These are phyloP conservation scores for Leccinellum luteum DNA, from an alignment of 768 basidiomycete species.

Conservation along the genomic window DNA sequence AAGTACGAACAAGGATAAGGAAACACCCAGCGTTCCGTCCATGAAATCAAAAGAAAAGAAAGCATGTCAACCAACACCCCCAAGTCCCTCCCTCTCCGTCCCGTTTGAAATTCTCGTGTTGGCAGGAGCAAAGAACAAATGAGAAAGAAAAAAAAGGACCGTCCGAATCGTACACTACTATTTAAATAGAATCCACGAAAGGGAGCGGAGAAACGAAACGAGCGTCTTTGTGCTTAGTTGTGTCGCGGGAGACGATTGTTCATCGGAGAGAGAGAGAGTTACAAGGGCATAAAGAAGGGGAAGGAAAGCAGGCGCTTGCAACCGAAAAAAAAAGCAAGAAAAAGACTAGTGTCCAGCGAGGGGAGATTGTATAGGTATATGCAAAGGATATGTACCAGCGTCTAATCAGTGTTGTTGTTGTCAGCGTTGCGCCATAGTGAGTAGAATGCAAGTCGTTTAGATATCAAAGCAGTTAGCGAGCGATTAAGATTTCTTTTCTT, in stretches of 20 bases:
- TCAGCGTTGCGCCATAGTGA: not conserved
- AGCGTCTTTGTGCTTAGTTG: not conserved
- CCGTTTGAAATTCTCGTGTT: not conserved
- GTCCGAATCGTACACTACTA: not conserved
- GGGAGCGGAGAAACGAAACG: not conserved
- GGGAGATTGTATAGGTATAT: not conserved
- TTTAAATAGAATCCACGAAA: not conserved
- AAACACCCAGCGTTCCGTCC: not conserved
- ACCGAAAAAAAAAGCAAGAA: not conserved
- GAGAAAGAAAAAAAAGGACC: not conserved
- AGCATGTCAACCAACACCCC: not conserved
- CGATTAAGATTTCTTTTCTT: not conserved
- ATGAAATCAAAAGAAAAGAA: not conserved
- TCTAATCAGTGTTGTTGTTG: not conserved
- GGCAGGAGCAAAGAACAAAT: not conserved
- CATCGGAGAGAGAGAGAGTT: not conserved
- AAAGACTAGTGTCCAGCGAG: not conserved
- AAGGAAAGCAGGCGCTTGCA: not conserved
- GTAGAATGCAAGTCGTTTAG: conserved; percentile 4
- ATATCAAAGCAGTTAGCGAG: not conserved
- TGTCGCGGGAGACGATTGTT: not conserved
- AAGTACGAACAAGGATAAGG: not conserved
- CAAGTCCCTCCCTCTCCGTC: not conserved
- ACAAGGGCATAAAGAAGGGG: not conserved
- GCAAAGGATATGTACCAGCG: not conserved